Evolutionary conservation across 352 stramenopile genomes (phyloP), one percentile per base, ranked within the genome.

Genomic region (Phytopythium vexans): DNA sequence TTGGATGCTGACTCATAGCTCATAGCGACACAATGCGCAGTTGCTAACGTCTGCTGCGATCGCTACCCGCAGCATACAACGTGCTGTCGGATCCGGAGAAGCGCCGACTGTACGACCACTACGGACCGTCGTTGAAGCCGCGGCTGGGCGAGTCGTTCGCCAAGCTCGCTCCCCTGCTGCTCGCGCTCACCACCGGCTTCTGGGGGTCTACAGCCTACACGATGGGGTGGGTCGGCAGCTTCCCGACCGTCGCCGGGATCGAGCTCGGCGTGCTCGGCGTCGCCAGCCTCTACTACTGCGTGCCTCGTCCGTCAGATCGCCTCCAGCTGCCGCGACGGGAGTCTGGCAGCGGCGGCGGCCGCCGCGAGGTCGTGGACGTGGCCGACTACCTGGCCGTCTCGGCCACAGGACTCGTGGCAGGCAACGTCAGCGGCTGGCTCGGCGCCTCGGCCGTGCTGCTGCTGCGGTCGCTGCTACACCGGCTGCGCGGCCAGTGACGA

Each of bases 31-130:
- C 21, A 27, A 27, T 27, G 21, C 21, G 21, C 2, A 2, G 21
- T 27, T 27, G 21, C 21, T 27, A 27, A 27, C 2, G 21, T 27
- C 2, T 27, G 21, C 21, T 27, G 21, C 21, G 21, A 27, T 27
- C 21, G 21, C 21, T 27, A 27, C 21, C 21, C 21, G 3, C 49
- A 77, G 83, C 83, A 4, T 93, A 93, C 50, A 68, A 89, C 45
- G 75, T 93, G 49, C 66, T 93, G 6, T 84, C 80, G 33, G 74
- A 90, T 49, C 74, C 72, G n/a, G 74, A 89, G 41, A 88, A 86
- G 64, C 76, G 83, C 12, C 65, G 70, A 33, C 54, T 88, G 35
- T 93, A 93, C 45, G 83, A 93, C 50, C 65, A 81, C 49, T 93
- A 91, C 52, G 81, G 81, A 12, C 70, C 72, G 10, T 62, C 76